These are phyloP conservation scores for Psilocybe cyanescens DNA, from an alignment of 768 basidiomycete genomes.

Conservation along the genomic window DNA sequence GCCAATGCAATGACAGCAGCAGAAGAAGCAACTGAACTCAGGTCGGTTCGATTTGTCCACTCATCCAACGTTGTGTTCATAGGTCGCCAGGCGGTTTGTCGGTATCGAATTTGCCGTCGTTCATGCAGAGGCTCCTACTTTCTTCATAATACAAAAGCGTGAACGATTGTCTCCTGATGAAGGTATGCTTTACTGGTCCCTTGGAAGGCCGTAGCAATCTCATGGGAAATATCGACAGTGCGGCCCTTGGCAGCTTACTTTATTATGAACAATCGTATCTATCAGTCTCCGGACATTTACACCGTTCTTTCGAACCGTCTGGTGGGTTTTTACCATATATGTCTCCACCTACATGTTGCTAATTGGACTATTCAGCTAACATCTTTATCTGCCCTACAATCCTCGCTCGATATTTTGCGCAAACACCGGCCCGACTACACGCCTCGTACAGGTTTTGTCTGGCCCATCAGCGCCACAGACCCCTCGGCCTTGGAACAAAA, in stretches of 20 bases:
- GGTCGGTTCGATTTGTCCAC: constrained; percentile 44
- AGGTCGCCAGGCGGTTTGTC: constrained; percentile 68
- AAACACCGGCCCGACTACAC: constrained; percentile 81
- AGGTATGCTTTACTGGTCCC: constrained; percentile 49
- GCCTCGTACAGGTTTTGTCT: constrained; percentile 81
- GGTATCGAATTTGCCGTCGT: constrained; percentile 89
- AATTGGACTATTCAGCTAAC: constrained; percentile 51
- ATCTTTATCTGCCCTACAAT: constrained; percentile 71
- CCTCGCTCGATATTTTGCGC: constrained; percentile 75
- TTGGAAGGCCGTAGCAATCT: not conserved
- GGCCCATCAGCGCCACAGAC: constrained; percentile 70
- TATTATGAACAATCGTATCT: constrained; percentile 87
- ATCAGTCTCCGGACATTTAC: constrained; percentile 86
- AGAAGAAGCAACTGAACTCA: constrained; percentile 87
- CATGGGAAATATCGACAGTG: constrained; percentile 44
- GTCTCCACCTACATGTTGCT: constrained; percentile 5
- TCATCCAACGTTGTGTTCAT: constrained; percentile 6
- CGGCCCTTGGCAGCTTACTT: constrained; percentile 83
- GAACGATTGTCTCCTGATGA: constrained; percentile 83
- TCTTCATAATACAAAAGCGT: constrained; percentile 91
- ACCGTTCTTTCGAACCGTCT: constrained; percentile 83
- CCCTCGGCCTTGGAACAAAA: constrained; percentile 38
- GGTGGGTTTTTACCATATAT: constrained; percentile 42
- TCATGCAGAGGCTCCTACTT: constrained; percentile 75
- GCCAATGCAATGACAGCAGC: constrained; percentile 50